Percentiles rank a stretch among this genome's conserved stretches.
phyloP scores from a whole-genome alignment of 441 rosid species.

The Erodium chrysanthum region DNA sequence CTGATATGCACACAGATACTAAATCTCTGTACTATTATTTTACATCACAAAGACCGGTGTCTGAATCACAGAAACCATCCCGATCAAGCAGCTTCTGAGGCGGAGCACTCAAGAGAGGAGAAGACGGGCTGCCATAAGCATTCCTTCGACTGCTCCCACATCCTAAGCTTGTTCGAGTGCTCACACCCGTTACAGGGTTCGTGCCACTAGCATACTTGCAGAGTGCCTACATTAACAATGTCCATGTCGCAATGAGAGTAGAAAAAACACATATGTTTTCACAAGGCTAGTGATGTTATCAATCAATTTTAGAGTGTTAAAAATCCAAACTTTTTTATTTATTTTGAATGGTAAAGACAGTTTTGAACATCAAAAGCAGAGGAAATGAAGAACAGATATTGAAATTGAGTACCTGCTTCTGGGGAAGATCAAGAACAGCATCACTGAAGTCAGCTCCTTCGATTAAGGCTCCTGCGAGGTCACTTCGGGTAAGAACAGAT shows the following conservation, averaged over 20 bases:
- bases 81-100: constrained; percentile 72
- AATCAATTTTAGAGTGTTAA: too few species aligned
- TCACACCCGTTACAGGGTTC: constrained; percentile 68
- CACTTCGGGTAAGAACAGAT: constrained; percentile 77
- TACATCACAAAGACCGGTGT: constrained; percentile 61
- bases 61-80: constrained; percentile 71
- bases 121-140: constrained; percentile 84
- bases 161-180: constrained; percentile 73
- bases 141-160: constrained; percentile 72
- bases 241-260: too few species aligned
- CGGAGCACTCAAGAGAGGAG: constrained; percentile 78
- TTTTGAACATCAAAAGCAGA: neutral
- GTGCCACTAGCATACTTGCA: constrained; percentile 93
- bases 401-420: constrained; percentile 49
- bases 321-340: too few species aligned
- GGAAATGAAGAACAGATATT: neutral
- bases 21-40: too few species aligned
- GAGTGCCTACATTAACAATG: constrained; percentile 42
- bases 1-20: too few species aligned
- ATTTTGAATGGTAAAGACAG: too few species aligned
- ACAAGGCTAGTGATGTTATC: too few species aligned
- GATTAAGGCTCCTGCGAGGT: constrained; percentile 80
- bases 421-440: constrained; percentile 79
- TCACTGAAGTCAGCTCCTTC: constrained; percentile 96
- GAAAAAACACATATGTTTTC: too few species aligned